Evolutionary conservation across 2,329 filamentous ascomycete species (phyloP).

Genomic region (Metarhizium anisopliae): DNA sequence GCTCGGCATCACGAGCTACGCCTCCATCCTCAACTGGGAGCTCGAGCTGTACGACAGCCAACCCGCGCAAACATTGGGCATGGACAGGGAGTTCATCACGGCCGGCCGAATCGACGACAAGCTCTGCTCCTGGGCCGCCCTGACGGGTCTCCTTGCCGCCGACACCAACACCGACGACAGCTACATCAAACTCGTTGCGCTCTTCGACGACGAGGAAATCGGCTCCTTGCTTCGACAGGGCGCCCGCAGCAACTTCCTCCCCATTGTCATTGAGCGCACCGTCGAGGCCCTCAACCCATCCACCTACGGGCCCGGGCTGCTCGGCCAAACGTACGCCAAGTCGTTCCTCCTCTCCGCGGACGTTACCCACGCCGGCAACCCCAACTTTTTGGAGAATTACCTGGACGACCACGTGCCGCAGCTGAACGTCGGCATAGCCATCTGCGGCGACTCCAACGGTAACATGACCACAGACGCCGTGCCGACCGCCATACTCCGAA

Average conservation of each 20-base stretch:
- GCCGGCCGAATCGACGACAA: conserved; percentile 96
- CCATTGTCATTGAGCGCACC: conserved; percentile 69
- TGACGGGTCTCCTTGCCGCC: conserved; percentile 71
- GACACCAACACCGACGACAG: conserved; percentile 45
- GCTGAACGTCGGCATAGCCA: conserved; percentile 77
- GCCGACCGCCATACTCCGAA: conserved; percentile 69
- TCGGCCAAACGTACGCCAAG: conserved; percentile 79
- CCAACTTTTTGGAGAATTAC: conserved; percentile 82
- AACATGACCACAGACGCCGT: conserved; percentile 94
- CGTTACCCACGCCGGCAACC: conserved; percentile 89
- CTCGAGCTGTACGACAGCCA: conserved; percentile 90
- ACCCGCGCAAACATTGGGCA: conserved; percentile 70
- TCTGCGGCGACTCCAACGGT: conserved; percentile 78
- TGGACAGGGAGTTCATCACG: conserved; percentile 91
- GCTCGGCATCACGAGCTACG: conserved; percentile 62
- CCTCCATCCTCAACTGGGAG: conserved; percentile 87
- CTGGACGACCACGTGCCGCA: conserved; percentile 77
- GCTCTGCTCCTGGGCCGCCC: conserved; percentile 87
- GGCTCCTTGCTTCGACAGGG: conserved; percentile 86
- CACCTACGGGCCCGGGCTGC: conserved; percentile 46
- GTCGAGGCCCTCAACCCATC: conserved; percentile 57
- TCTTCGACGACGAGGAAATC: conserved; percentile 97
- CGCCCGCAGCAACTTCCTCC: conserved; percentile 81
- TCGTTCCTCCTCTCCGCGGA: conserved; percentile 90
- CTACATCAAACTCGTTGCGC: conserved; percentile 81